Evolutionary conservation across 192 early-diverging fungal genomes (phyloP).

Genomic region (Linnemannia elongata): DNA sequence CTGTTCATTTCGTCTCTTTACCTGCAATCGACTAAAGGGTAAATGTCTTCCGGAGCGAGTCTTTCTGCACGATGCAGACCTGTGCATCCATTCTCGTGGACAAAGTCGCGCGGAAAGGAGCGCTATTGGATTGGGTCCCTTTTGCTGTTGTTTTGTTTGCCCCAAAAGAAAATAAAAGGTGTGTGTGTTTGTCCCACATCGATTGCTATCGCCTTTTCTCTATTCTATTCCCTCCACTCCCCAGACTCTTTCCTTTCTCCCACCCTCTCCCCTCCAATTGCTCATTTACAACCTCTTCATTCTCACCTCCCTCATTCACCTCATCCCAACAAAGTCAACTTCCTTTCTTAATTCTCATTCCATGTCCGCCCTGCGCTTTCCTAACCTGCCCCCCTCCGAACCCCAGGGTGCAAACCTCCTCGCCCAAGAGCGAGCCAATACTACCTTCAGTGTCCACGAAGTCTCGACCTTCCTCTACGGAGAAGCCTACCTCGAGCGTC

Average conservation of each 20-base stretch:
- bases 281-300: background rate
- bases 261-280: background rate
- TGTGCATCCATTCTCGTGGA: background rate
- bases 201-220: background rate
- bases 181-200: background rate
- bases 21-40: background rate
- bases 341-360: background rate
- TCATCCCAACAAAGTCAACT: background rate
- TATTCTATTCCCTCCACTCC: background rate
- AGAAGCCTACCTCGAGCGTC: constrained; percentile 64
- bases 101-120: background rate
- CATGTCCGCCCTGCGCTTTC: constrained; percentile 54
- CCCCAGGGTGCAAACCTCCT: constrained; percentile 67
- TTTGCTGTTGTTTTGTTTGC: background rate
- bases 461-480: constrained; percentile 80
- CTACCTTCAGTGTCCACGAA: constrained; percentile 71
- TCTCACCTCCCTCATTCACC: no score
- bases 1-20: background rate
- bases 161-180: background rate
- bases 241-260: background rate
- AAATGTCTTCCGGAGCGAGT: background rate
- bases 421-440: constrained; percentile 73
- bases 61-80: background rate
- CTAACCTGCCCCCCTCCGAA: constrained; percentile 53
- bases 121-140: background rate